Percentiles rank a stretch among this genome's conserved stretches.
phyloP scores from a whole-genome alignment of 441 rosid genomes.

The Macaranga tanarius region DNA sequence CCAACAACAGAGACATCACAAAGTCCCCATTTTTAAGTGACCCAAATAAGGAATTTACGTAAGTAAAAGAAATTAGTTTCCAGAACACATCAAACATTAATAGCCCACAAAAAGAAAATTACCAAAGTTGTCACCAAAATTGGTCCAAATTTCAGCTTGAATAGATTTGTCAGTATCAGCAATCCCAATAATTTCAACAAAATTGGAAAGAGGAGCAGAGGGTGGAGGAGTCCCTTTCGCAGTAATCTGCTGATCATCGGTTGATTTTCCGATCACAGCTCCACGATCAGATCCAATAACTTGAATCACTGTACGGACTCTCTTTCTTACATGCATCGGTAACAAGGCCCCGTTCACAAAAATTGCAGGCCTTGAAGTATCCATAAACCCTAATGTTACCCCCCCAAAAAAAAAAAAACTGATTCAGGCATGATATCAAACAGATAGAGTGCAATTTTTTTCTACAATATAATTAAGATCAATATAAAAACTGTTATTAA shows the following conservation, averaged over 20 bases:
- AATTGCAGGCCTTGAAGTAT: slow-evolving; percentile 72
- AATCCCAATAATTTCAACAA: slow-evolving; percentile 83
- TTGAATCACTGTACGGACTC: slow-evolving; percentile 77
- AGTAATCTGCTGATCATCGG: slow-evolving; percentile 62
- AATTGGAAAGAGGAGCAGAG: slow-evolving; percentile 46
- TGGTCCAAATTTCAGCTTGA: slow-evolving; percentile 68
- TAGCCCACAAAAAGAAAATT: slow-evolving; percentile 16
- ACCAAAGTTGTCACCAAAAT: slow-evolving; percentile 81
- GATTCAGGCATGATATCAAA: slow-evolving; percentile 7
- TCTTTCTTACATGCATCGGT: slow-evolving; percentile 56
- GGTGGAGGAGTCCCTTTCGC: slow-evolving; percentile 62
- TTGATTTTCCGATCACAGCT: slow-evolving; percentile 62
- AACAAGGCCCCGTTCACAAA: slow-evolving; percentile 67
- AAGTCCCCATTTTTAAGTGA: background rate
- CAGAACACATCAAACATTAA: background rate
- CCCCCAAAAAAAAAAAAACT: background rate
- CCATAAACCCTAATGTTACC: slow-evolving; percentile 40
- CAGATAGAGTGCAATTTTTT: background rate
- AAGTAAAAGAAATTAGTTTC: background rate
- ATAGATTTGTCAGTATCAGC: slow-evolving; percentile 72
- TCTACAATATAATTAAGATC: too few species aligned
- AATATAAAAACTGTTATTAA: too few species aligned
- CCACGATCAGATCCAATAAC: slow-evolving; percentile 52
- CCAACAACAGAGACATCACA: background rate
- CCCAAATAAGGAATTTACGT: too few species aligned